Percentiles rank a stretch among this genome's conserved stretches.
These are phyloP conservation scores for Echium plantagineum DNA, from an alignment of 257 asterid species.

Conservation along the genomic window DNA sequence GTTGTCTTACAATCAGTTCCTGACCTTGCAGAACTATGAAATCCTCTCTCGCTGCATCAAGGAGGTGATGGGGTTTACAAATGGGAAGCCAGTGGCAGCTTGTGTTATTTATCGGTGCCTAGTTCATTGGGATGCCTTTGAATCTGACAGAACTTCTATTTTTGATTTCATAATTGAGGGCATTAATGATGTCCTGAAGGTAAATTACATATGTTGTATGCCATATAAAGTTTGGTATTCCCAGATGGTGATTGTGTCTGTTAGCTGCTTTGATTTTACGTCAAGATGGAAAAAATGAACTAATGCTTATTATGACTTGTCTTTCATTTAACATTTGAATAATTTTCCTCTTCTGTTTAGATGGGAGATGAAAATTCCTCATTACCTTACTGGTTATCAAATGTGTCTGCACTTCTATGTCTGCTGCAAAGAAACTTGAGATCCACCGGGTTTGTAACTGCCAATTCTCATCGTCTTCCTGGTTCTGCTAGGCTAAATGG, in stretches of 20 bases:
- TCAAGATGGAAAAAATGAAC: background rate
- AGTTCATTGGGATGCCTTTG: constrained; percentile 91
- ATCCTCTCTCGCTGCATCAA: too few species aligned
- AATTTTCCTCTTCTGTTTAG: constrained; percentile 31
- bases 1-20: too few species aligned
- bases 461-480: constrained; percentile 69
- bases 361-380: constrained; percentile 61
- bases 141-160: constrained; percentile 84
- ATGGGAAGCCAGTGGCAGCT: too few species aligned
- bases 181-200: constrained; percentile 84
- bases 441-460: constrained; percentile 67
- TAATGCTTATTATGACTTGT: background rate
- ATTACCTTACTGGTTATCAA: constrained; percentile 94
- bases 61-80: too few species aligned
- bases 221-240: background rate
- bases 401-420: constrained; percentile 89
- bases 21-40: too few species aligned
- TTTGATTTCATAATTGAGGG: constrained; percentile 80
- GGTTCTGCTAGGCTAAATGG: constrained; percentile 73
- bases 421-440: constrained; percentile 87
- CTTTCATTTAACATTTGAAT: constrained; percentile 2
- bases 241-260: background rate
- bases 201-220: constrained; percentile 15
- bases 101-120: constrained; percentile 56
- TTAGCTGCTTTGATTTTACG: background rate